Percentiles rank a stretch among this genome's conserved stretches.
Conservation (phyloP, 257 asterid genomes). For the Thymus mandschuricus region DNA sequence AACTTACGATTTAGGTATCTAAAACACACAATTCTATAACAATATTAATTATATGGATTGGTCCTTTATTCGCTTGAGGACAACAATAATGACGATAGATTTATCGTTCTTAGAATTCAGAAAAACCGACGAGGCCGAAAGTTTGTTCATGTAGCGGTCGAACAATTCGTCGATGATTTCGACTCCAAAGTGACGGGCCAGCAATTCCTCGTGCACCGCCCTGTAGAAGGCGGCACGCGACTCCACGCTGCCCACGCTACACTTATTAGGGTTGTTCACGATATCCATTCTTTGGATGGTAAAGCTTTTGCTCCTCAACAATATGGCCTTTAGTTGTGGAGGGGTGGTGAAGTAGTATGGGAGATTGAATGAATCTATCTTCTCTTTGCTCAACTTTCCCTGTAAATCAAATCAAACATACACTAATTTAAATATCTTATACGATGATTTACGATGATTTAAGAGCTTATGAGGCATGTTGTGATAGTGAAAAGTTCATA, state of each 20-base stretch:
- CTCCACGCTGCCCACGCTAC: background rate
- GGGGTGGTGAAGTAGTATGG: conserved; percentile 27
- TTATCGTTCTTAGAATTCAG: no score
- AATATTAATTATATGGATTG: no score
- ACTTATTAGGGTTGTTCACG: conserved; percentile 24
- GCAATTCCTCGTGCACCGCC: conserved; percentile 30
- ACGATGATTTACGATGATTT: no score
- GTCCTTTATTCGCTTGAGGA: no score
- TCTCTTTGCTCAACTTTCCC: conserved; percentile 27
- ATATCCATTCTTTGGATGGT: conserved; percentile 40
- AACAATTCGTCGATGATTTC: conserved; percentile 29
- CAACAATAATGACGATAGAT: no score
- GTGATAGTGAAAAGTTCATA: no score
- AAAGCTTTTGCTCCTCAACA: conserved; percentile 21
- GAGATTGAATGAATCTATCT: conserved; percentile 41
- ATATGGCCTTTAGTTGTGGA: conserved; percentile 27
- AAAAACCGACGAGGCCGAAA: no score
- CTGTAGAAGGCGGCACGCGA: conserved; percentile 17
- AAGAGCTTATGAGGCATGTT: no score
- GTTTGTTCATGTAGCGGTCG: background rate
- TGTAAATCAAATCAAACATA: background rate
- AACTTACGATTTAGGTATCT: no score
- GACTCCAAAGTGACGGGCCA: conserved; percentile 32
- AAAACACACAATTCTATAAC: no score
- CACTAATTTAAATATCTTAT: no score